A percentile compares a stretch with the other conserved stretches of the same genome.
phyloP scores from a whole-genome alignment of 768 basidiomycete species.

The Cystobasidium tubakii region DNA sequence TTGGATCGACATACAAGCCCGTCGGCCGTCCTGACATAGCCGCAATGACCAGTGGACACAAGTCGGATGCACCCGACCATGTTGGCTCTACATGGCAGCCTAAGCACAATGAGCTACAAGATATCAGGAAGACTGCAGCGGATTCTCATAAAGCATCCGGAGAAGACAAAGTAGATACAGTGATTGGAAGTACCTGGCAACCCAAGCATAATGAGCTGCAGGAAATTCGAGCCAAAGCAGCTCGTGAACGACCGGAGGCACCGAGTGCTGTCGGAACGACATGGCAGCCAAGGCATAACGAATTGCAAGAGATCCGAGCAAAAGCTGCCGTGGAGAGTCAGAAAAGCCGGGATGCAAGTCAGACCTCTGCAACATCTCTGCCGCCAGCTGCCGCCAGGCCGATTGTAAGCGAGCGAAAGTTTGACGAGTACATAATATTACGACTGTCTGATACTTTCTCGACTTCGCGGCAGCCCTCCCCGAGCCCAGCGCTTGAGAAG shows the following conservation, averaged over 20 bases:
- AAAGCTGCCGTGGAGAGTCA: conserved; percentile 20
- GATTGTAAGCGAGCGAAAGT: neutral
- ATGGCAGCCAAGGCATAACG: conserved; percentile 28
- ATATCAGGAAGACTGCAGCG: conserved; percentile 37
- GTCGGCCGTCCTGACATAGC: conserved; percentile 46
- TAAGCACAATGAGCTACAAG: conserved; percentile 14
- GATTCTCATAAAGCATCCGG: conserved; percentile 49
- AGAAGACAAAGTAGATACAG: conserved; percentile 48
- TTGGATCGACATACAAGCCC: conserved; percentile 46
- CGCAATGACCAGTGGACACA: conserved; percentile 36
- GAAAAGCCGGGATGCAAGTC: conserved; percentile 52
- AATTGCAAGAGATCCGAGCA: conserved; percentile 33
- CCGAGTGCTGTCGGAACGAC: conserved; percentile 28
- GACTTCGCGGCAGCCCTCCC: neutral
- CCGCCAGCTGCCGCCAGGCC: conserved; percentile 52
- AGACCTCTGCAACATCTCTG: conserved; percentile 50
- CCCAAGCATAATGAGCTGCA: conserved; percentile 37
- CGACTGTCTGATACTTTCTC: neutral
- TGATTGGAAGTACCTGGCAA: conserved; percentile 18
- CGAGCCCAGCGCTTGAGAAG: conserved; percentile 16
- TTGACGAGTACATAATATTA: neutral
- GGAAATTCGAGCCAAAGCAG: conserved; percentile 26
- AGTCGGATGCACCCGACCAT: conserved; percentile 32
- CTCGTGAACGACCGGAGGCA: conserved; percentile 30
- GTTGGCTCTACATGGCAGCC: conserved; percentile 47